A percentile compares a stretch with the other conserved stretches of the same genome.
Evolutionary conservation across 345 rosid species (phyloP).

Genomic region (Eucalyptus brandiana): DNA sequence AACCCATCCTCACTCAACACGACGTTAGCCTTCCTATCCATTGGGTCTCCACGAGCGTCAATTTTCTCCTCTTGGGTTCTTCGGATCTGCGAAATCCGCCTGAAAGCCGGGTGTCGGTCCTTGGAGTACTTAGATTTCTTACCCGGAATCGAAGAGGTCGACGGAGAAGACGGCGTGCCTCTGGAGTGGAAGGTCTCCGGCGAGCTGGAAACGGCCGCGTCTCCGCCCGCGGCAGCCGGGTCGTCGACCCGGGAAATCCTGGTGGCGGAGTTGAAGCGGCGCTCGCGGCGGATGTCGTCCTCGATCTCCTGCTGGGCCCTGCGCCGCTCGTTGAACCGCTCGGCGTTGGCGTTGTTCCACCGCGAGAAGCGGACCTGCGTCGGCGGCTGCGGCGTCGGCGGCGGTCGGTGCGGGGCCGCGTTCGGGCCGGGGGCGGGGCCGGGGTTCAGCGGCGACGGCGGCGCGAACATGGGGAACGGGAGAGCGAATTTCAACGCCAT

Average conservation of each 20-base stretch:
- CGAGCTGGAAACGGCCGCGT: not conserved
- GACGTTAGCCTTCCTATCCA: slow-evolving; percentile 26
- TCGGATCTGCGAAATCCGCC: not conserved
- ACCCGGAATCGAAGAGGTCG: slow-evolving; percentile 67
- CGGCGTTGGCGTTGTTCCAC: slow-evolving; percentile 77
- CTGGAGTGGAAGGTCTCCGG: slow-evolving; percentile 33
- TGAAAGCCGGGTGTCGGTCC: slow-evolving; percentile 30
- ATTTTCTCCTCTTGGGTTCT: slow-evolving; percentile 1
- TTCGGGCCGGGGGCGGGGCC: not conserved
- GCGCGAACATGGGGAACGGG: slow-evolving; percentile 57
- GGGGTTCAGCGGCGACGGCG: slow-evolving; percentile 9
- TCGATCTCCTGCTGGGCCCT: slow-evolving; percentile 58
- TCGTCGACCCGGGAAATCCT: slow-evolving; percentile 23
- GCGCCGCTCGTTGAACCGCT: slow-evolving; percentile 47
- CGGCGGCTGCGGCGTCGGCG: not conserved
- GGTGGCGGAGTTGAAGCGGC: slow-evolving; percentile 47
- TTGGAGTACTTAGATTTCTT: slow-evolving; percentile 73
- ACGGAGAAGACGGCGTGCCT: slow-evolving; percentile 74
- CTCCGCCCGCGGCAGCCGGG: not conserved
- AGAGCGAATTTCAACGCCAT: slow-evolving; percentile 45
- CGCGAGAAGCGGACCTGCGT: slow-evolving; percentile 52
- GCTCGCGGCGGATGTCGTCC: slow-evolving; percentile 56
- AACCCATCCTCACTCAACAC: slow-evolving; percentile 54
- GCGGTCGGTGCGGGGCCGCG: slow-evolving; percentile 10
- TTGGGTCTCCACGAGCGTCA: not conserved